These are phyloP conservation scores for Cystobasidiaceae sp. DNA, from an alignment of 1,284 basidiomycete species.

Conservation along the genomic window DNA sequence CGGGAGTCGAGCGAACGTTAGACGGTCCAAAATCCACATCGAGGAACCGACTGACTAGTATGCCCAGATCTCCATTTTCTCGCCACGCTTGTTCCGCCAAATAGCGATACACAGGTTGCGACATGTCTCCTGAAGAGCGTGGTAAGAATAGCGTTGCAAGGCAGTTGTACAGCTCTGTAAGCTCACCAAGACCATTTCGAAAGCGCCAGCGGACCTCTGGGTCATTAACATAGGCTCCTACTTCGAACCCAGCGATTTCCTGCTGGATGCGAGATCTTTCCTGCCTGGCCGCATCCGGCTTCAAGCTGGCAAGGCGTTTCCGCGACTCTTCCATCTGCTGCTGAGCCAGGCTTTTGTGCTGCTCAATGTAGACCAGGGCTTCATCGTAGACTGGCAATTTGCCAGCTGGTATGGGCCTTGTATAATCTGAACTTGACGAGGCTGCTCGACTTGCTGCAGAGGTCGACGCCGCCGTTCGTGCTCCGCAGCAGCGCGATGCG, in stretches of 20 bases:
- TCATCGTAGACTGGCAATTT: conserved; percentile 75
- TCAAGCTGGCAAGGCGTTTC: conserved; percentile 35
- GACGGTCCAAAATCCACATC: background rate
- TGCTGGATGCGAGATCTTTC: conserved; percentile 40
- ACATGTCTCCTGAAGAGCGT: conserved; percentile 48
- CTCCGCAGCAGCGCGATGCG: background rate
- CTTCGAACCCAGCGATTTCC: conserved; percentile 54
- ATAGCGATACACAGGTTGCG: conserved; percentile 64
- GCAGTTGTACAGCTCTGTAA: background rate
- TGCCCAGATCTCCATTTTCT: conserved; percentile 71
- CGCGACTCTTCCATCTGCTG: conserved; percentile 29
- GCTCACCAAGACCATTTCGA: conserved; percentile 65
- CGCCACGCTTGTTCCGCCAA: conserved; percentile 81
- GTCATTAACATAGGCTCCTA: conserved; percentile 67
- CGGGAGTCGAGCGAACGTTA: background rate
- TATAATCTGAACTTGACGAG: too few relatives aligned
- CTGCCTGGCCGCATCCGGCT: conserved; percentile 30
- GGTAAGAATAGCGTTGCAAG: background rate
- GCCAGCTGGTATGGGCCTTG: conserved; percentile 59
- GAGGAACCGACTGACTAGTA: conserved; percentile 58
- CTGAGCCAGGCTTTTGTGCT: conserved; percentile 49
- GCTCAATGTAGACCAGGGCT: conserved; percentile 62
- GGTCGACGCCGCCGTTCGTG: background rate
- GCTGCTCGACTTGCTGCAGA: conserved; percentile 1
- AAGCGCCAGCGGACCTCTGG: conserved; percentile 72